phyloP scores from a whole-genome alignment of 306 rosid species.

The Quercus suber region DNA sequence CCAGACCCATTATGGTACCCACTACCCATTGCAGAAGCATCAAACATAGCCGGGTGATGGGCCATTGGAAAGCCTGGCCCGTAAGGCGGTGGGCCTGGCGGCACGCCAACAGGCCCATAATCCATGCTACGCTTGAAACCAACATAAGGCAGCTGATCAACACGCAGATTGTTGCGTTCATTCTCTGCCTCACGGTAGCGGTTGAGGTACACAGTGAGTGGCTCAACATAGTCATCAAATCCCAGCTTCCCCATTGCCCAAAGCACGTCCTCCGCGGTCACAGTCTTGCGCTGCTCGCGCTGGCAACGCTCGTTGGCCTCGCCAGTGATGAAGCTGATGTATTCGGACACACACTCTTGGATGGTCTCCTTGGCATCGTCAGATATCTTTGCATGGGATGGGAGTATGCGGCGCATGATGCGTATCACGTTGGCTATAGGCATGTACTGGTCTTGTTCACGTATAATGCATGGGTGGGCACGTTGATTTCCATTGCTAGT shows the following conservation, averaged over 20 bases:
- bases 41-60: conserved; percentile 16
- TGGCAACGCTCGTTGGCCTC: conserved; percentile 80
- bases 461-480: neutral
- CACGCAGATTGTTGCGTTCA: conserved; percentile 14
- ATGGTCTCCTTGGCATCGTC: conserved; percentile 74
- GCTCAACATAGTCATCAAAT: conserved; percentile 44
- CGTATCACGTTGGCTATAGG: conserved; percentile 75
- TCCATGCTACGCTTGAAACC: conserved; percentile 18
- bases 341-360: conserved; percentile 74
- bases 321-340: conserved; percentile 65
- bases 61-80: conserved; percentile 25
- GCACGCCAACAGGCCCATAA: conserved; percentile 12
- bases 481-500: neutral
- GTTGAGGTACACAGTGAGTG: conserved; percentile 44
- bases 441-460: conserved; percentile 77
- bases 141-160: neutral
- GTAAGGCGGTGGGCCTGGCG: neutral
- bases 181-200: conserved; percentile 50
- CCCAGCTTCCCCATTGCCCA: conserved; percentile 52
- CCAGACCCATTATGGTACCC: conserved; percentile 20
- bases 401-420: conserved; percentile 65
- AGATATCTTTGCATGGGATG: conserved; percentile 66
- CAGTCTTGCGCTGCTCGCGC: conserved; percentile 42
- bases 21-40: conserved; percentile 5
- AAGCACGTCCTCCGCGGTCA: conserved; percentile 48